phyloP scores from a whole-genome alignment of 176 grass and related monocot genomes.

The Secale cereale region DNA sequence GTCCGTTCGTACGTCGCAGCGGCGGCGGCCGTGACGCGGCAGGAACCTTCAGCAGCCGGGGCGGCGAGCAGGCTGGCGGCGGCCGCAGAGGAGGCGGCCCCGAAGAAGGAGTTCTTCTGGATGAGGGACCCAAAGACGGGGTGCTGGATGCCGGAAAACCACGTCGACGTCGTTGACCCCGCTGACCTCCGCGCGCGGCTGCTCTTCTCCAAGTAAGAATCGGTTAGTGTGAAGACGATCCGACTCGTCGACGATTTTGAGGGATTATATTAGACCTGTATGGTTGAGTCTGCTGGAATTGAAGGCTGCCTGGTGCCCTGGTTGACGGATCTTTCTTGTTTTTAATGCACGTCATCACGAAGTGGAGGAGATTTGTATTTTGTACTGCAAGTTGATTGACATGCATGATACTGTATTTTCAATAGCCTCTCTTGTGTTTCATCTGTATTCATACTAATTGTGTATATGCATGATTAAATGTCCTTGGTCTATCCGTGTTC shows the following conservation, averaged over 20 bases:
- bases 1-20: not conserved
- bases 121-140: slow-evolving; percentile 72
- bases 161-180: slow-evolving; percentile 31
- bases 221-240: not conserved
- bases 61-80: not conserved
- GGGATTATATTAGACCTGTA: not conserved
- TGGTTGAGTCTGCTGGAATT: not conserved
- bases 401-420: not conserved
- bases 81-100: not conserved
- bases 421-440: not conserved
- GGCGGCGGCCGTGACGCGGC: not conserved
- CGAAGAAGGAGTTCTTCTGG: slow-evolving; percentile 49
- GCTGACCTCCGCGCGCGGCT: slow-evolving; percentile 48
- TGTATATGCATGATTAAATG: not conserved
- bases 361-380: not conserved
- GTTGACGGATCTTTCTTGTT: not conserved
- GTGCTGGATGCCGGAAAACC: slow-evolving; percentile 59
- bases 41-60: not conserved
- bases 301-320: not conserved
- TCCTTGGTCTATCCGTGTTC: not conserved
- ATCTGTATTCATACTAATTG: not conserved
- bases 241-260: not conserved
- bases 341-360: not conserved
- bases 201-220: slow-evolving; percentile 26
- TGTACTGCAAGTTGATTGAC: not conserved